Base-by-base conservation (phyloP, 768 basidiomycete genomes). In the Leucosporidium yakuticum region DNA sequence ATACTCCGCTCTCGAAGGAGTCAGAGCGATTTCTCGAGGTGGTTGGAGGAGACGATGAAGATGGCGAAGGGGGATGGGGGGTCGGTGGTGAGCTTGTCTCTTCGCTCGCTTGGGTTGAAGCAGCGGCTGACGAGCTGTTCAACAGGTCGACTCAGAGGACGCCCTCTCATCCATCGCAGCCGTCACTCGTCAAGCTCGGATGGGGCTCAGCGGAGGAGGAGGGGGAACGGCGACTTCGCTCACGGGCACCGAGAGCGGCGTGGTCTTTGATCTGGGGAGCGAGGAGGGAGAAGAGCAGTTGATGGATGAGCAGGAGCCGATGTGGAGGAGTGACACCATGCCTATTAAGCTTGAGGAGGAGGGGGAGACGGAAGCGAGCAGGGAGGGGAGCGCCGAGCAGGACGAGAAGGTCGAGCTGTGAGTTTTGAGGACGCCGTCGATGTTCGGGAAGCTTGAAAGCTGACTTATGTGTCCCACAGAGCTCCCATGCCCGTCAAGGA, bases 101-200 rank as follows among this genome's bases (percentile, higher is more conserved):
- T 23, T 15, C 29, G 25, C 23, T 20, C 59, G 19, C 34, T 61
- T 48, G 2, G 19, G 14, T 34, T 20, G 29, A 0, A 2, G 0
- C 11, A 5, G 23, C 8, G 19, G n/a, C 19, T 48, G 36, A 36
- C 5, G 23, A 4, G 23, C 2, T 49, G 34, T 25, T 8, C 14
- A 4, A 27, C 60, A 71, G 67, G 58, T 65, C 48, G 67, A 63
- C 11, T 63, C 55, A 17, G 70, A 71, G 31, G 67, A 65, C 20
- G 64, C 64, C 1, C 58, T 63, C n/a, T 60, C 58, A 23, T 65
- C 70, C 34, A 65, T 71, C 56, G 32, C 64, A 29, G 53, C 60
- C 12, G 65, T 60, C 20, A 62, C 56, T 34, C 65, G 63, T 57
- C 32, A 67, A n/a, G 60, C 65, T n/a, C 50, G 55, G 8, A 54